Evolutionary conservation across 2,329 filamentous ascomycete species (phyloP).

Genomic region (Emergomyces orientalis): DNA sequence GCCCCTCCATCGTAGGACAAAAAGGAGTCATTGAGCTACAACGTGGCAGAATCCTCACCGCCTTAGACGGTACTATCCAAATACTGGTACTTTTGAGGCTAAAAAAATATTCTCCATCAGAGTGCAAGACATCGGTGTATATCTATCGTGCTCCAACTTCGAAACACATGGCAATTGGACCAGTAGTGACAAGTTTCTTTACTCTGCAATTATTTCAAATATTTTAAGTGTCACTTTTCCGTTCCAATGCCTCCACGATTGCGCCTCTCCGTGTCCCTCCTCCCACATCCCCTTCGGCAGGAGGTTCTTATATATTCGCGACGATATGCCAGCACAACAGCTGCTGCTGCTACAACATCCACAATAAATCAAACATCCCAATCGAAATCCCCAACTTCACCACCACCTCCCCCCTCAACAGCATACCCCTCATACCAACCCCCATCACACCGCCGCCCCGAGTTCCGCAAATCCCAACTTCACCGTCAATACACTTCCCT

Average conservation of each 20-base stretch:
- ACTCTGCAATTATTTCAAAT: not conserved
- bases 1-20: not conserved
- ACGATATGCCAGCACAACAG: conserved; percentile 8
- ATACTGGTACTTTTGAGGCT: not conserved
- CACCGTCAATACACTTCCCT: conserved; percentile 79
- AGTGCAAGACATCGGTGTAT: not conserved
- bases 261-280: conserved; percentile 32
- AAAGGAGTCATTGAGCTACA: conserved; percentile 1
- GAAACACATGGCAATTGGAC: conserved; percentile 4
- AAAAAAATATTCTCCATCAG: conserved; percentile 5
- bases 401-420: conserved; percentile 36
- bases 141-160: not conserved
- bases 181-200: not conserved
- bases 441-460: conserved; percentile 74
- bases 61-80: not conserved
- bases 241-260: conserved; percentile 46
- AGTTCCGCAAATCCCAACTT: conserved; percentile 84
- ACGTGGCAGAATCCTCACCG: conserved; percentile 8
- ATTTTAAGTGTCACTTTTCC: not conserved
- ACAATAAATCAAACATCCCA: conserved; percentile 44
- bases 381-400: conserved; percentile 7
- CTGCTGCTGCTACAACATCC: conserved; percentile 32
- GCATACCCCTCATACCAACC: conserved; percentile 70
- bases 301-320: conserved; percentile 15
- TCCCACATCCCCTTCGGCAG: conserved; percentile 29